phyloP scores from a whole-genome alignment of 306 rosid species.

The Morella rubra region DNA sequence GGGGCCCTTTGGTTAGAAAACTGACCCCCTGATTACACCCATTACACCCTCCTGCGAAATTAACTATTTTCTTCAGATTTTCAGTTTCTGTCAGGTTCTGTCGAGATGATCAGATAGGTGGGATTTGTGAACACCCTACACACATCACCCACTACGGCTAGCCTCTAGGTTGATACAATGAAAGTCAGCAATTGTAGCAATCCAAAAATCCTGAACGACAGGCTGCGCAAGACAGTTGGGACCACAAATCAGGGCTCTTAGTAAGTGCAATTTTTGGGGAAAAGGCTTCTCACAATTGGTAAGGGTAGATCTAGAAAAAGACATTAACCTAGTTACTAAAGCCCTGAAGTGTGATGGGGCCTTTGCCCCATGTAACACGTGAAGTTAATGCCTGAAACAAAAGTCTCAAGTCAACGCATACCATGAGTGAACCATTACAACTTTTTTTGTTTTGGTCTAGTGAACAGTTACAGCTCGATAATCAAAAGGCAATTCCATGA shows the following conservation, averaged over 20 bases:
- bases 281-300: not conserved
- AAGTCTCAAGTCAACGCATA: no score
- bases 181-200: not conserved
- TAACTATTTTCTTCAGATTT: no score
- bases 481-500: not conserved
- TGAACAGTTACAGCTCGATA: not conserved
- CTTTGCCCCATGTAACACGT: no score
- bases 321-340: not conserved
- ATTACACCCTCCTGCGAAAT: no score
- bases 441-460: no score
- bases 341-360: not conserved
- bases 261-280: not conserved
- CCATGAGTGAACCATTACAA: no score
- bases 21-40: no score
- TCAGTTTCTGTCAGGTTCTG: no score
- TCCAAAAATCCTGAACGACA: not conserved
- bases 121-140: no score
- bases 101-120: no score
- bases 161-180: not conserved
- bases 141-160: not conserved
- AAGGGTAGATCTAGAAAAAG: not conserved
- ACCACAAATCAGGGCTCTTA: not conserved
- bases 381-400: no score
- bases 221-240: not conserved
- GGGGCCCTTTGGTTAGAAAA: no score